phyloP scores from a whole-genome alignment of 2,329 filamentous ascomycete genomes.

The Verticillium nonalfalfae region DNA sequence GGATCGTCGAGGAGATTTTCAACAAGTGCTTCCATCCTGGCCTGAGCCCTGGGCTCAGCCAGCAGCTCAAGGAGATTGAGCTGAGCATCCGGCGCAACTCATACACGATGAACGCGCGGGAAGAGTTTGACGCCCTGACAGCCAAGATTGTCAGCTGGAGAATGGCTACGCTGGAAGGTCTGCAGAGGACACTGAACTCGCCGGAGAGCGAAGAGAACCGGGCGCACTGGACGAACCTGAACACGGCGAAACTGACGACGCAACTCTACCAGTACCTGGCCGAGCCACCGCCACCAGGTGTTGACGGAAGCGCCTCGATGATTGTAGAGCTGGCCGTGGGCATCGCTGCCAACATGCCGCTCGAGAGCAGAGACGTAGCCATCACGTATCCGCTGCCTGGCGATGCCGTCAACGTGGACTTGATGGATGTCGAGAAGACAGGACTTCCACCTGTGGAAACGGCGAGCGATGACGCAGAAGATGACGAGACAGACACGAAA shows the following conservation, averaged over 20 bases:
- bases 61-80: constrained; percentile 79
- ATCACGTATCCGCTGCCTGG: constrained; percentile 82
- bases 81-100: constrained; percentile 77
- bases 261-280: constrained; percentile 68
- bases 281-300: constrained; percentile 69
- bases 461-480: constrained; percentile 32
- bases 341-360: constrained; percentile 77
- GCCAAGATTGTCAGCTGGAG: constrained; percentile 90
- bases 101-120: constrained; percentile 66
- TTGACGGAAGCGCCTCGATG: constrained; percentile 86
- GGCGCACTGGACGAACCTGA: constrained; percentile 60
- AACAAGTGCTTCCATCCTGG: constrained; percentile 89
- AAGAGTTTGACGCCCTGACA: constrained; percentile 84
- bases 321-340: constrained; percentile 87
- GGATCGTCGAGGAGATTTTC: constrained; percentile 88
- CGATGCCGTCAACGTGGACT: constrained; percentile 57
- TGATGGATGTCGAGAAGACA: constrained; percentile 83
- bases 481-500: constrained; percentile 33
- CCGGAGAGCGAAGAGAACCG: constrained; percentile 61
- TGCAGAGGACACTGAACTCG: constrained; percentile 63
- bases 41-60: constrained; percentile 69
- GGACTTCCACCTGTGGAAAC: constrained; percentile 55
- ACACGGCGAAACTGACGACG: constrained; percentile 62
- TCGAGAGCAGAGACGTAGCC: constrained; percentile 86
- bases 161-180: constrained; percentile 86